These are phyloP conservation scores for Naganishia randhawae DNA, from an alignment of 768 basidiomycete genomes.

Conservation along the genomic window DNA sequence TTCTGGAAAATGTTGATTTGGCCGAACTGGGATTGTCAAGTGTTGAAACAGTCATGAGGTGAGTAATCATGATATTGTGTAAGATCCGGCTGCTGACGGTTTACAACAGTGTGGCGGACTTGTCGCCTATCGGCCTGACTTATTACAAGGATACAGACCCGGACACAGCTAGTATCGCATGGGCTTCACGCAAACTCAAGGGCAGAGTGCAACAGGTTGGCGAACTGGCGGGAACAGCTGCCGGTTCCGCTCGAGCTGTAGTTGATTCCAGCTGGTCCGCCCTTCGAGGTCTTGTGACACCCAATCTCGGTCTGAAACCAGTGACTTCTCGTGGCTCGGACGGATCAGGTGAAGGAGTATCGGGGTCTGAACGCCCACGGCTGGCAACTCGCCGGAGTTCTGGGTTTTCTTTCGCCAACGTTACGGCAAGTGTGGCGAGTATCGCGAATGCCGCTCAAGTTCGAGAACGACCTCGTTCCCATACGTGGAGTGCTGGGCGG, in stretches of 20 bases:
- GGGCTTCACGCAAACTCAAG: constrained; percentile 60
- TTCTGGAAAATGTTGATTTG: constrained; percentile 89
- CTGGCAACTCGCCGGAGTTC: constrained; percentile 70
- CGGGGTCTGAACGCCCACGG: constrained; percentile 50
- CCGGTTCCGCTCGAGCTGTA: constrained; percentile 79
- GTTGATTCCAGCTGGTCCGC: constrained; percentile 88
- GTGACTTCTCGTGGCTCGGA: constrained; percentile 6
- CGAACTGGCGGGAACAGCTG: constrained; percentile 63
- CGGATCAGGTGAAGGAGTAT: neutral
- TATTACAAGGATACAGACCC: constrained; percentile 57
- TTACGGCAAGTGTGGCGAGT: constrained; percentile 66
- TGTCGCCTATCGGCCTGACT: constrained; percentile 75
- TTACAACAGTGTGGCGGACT: constrained; percentile 63
- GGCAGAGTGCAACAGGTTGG: constrained; percentile 74
- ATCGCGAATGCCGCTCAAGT: constrained; percentile 48
- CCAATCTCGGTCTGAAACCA: constrained; percentile 24
- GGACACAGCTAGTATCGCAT: constrained; percentile 55
- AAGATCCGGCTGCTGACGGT: neutral
- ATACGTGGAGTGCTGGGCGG: constrained; percentile 1
- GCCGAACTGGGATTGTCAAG: constrained; percentile 60
- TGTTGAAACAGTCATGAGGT: constrained; percentile 48
- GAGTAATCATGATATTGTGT: neutral
- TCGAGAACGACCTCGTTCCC: constrained; percentile 34
- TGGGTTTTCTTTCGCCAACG: constrained; percentile 75
- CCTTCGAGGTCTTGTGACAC: constrained; percentile 65